Conservation (phyloP, 257 asterid genomes). For the Solanum etuberosum region DNA sequence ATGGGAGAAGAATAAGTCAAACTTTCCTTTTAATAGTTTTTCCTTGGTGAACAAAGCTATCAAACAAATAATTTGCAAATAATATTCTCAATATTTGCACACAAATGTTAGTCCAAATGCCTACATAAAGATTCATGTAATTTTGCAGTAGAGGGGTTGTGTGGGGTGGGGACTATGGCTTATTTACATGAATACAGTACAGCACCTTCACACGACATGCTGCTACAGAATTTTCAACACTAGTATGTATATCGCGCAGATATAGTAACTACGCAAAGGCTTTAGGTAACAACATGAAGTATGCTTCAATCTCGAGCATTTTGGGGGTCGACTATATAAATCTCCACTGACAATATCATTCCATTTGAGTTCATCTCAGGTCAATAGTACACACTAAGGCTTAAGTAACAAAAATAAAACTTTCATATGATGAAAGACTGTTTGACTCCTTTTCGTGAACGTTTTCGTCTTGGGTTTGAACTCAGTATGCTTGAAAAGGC, state of each 20-base stretch:
- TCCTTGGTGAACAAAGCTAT: no score
- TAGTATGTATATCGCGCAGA: background rate
- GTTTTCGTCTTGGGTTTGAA: slow-evolving; percentile 58
- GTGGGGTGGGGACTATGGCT: no score
- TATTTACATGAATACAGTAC: background rate
- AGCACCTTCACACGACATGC: background rate
- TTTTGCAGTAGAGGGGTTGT: no score
- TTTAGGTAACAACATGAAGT: background rate
- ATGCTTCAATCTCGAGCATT: background rate
- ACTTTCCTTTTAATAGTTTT: no score
- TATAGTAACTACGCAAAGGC: background rate
- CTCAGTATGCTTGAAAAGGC: slow-evolving; percentile 40
- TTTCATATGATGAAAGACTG: slow-evolving; percentile 53
- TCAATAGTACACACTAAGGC: background rate
- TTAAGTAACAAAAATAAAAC: background rate
- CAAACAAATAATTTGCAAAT: no score
- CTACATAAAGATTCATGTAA: background rate
- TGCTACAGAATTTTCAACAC: background rate
- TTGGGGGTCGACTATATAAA: background rate
- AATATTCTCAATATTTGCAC: no score
- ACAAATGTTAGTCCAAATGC: background rate
- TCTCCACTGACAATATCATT: background rate
- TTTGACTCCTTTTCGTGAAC: slow-evolving; percentile 43
- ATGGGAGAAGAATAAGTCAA: no score
- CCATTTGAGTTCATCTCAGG: background rate